phyloP scores from a whole-genome alignment of 2,329 filamentous ascomycete genomes.

The Diaporthe caulivora region DNA sequence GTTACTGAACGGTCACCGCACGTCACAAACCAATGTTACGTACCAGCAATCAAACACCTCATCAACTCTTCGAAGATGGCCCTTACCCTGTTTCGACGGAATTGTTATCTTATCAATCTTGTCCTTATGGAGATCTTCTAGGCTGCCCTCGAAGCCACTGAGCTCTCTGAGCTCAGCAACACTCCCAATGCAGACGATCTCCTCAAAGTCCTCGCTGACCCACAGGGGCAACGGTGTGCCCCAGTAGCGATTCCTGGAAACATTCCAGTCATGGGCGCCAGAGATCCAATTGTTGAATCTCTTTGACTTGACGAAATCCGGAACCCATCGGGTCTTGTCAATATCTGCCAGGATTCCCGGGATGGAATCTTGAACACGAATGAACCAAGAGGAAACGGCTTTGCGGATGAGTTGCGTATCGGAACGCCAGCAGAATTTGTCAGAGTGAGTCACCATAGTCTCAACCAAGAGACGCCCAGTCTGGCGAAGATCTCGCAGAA shows the following conservation, averaged over 20 bases:
- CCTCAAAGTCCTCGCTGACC: constrained; percentile 90
- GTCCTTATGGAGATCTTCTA: constrained; percentile 89
- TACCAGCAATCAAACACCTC: constrained; percentile 93
- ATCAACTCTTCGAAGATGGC: constrained; percentile 79
- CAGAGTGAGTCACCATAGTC: constrained; percentile 88
- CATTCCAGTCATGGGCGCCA: constrained; percentile 94
- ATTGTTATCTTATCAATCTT: constrained; percentile 96
- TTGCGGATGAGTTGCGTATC: constrained; percentile 94
- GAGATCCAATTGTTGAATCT: constrained; percentile 91
- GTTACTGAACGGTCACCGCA: not conserved
- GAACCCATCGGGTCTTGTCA: constrained; percentile 90
- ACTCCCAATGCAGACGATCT: constrained; percentile 87
- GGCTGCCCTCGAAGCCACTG: constrained; percentile 83
- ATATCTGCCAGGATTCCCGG: constrained; percentile 90
- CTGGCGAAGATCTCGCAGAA: constrained; percentile 88
- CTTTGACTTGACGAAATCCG: constrained; percentile 88
- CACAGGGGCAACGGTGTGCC: constrained; percentile 91
- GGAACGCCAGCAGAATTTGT: constrained; percentile 94
- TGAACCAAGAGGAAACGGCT: constrained; percentile 94
- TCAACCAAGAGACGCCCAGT: constrained; percentile 85
- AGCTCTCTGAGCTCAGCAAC: constrained; percentile 85
- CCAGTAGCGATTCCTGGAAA: constrained; percentile 94
- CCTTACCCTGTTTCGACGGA: constrained; percentile 88
- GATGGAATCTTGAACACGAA: constrained; percentile 85
- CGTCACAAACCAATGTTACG: not conserved